These are phyloP conservation scores for Rugosomyces carneus DNA, from an alignment of 1,284 basidiomycete genomes.

Conservation along the genomic window DNA sequence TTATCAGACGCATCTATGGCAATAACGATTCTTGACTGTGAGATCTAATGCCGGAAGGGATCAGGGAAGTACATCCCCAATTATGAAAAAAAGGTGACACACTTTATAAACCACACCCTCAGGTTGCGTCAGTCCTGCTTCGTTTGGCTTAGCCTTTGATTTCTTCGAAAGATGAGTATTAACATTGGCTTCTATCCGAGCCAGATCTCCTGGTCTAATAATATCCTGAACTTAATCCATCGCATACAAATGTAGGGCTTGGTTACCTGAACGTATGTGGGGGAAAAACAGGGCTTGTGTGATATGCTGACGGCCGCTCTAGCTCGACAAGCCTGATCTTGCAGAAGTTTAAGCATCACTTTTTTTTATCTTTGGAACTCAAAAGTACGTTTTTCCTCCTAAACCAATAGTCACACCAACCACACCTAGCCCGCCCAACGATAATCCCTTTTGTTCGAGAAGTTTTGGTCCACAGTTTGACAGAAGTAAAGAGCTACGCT, in stretches of 20 bases:
- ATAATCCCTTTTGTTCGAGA: slow-evolving; percentile 83
- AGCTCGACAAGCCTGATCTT: slow-evolving; percentile 76
- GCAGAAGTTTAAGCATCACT: slow-evolving; percentile 13
- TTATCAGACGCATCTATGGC: slow-evolving; percentile 63
- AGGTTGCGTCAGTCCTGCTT: slow-evolving; percentile 33
- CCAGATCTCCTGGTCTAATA: slow-evolving; percentile 75
- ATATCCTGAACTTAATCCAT: neutral
- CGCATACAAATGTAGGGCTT: slow-evolving; percentile 12
- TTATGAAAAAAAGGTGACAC: slow-evolving; percentile 8
- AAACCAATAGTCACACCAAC: slow-evolving; percentile 72
- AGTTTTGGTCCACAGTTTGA: slow-evolving; percentile 82
- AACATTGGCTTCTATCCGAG: slow-evolving; percentile 72
- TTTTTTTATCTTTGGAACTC: neutral
- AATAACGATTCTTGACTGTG: slow-evolving; percentile 71
- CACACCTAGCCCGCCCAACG: slow-evolving; percentile 70
- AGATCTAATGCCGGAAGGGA: slow-evolving; percentile 42
- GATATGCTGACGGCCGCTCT: slow-evolving; percentile 78
- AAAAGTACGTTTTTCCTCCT: slow-evolving; percentile 80
- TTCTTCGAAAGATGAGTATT: slow-evolving; percentile 39
- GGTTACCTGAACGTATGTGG: slow-evolving; percentile 77
- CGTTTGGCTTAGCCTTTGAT: slow-evolving; percentile 28
- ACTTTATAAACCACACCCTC: slow-evolving; percentile 87
- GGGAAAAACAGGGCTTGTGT: slow-evolving; percentile 66
- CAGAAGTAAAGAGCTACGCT: slow-evolving; percentile 73
- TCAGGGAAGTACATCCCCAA: slow-evolving; percentile 2